A percentile compares a stretch with the other conserved stretches of the same genome.
Evolutionary conservation across 768 basidiomycete genomes (phyloP).

Genomic region (Baorangia bicolor): DNA sequence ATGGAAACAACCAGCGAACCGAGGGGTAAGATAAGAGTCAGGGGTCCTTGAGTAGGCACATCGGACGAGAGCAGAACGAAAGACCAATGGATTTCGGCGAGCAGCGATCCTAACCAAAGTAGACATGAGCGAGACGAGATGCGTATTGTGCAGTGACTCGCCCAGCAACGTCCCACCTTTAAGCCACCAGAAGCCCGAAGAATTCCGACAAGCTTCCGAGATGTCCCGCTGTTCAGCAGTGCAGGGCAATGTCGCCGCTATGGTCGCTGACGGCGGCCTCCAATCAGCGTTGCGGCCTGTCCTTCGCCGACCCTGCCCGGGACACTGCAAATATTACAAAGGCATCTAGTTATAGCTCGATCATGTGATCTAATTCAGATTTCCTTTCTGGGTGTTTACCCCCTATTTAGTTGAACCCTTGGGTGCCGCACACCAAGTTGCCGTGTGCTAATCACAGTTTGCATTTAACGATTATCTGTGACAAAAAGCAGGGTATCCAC

Average conservation of each 20-base stretch:
- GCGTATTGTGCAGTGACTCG: constrained; percentile 1
- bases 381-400: background rate
- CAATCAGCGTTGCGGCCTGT: background rate
- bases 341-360: background rate
- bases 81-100: constrained; percentile 5
- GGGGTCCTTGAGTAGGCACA: constrained; percentile 2
- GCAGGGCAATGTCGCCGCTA: background rate
- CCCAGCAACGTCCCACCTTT: constrained; percentile 13
- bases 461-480: constrained; percentile 14
- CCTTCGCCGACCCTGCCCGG: background rate
- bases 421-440: background rate
- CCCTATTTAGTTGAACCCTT: constrained; percentile 8
- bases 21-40: constrained; percentile 1
- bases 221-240: constrained; percentile 13
- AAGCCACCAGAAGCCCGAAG: constrained; percentile 21
- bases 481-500: background rate
- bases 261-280: too few relatives aligned
- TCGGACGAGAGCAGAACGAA: constrained; percentile 13
- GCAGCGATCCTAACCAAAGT: constrained; percentile 9
- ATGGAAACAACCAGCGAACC: constrained; percentile 22
- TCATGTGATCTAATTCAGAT: background rate
- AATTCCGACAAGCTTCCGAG: constrained; percentile 25
- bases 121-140: constrained; percentile 13
- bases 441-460: constrained; percentile 10
- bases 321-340: too few relatives aligned